A percentile compares a stretch with the other conserved stretches of the same genome.
These are phyloP conservation scores for Colletotrichum sublineola DNA, from an alignment of 2,329 filamentous ascomycete genomes.

Conservation along the genomic window DNA sequence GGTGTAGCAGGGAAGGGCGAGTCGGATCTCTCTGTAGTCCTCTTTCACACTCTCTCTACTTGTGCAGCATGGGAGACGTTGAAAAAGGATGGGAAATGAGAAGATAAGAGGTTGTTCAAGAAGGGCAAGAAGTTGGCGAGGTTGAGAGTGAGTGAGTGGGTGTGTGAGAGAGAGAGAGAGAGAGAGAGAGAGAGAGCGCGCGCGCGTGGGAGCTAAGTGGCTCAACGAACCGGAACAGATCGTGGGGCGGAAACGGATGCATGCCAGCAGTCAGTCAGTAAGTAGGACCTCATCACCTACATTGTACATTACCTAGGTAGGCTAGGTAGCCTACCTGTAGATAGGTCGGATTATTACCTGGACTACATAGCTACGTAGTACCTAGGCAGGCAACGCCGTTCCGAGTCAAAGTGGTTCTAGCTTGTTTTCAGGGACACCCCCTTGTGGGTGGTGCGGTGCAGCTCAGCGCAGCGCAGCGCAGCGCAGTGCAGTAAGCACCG, in stretches of 20 bases:
- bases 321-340: background rate
- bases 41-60: conserved; percentile 1
- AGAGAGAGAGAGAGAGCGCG: background rate
- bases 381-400: background rate
- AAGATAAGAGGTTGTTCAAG: background rate
- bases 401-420: background rate
- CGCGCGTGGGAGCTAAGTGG: background rate
- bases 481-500: too few species aligned
- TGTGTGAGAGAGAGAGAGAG: too few species aligned
- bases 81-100: background rate
- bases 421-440: conserved; percentile 24
- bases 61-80: background rate
- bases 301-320: background rate
- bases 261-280: too few species aligned
- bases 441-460: conserved; percentile 3
- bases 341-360: background rate
- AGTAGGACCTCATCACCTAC: too few species aligned
- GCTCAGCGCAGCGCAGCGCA: too few species aligned
- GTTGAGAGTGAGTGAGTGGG: background rate
- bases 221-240: conserved; percentile 21
- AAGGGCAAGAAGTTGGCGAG: background rate
- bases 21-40: background rate
- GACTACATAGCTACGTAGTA: background rate
- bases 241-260: conserved; percentile 9
- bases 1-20: conserved; percentile 5